Base-by-base conservation (phyloP, 2,329 filamentous ascomycete species). In the Beauveria bassiana region DNA sequence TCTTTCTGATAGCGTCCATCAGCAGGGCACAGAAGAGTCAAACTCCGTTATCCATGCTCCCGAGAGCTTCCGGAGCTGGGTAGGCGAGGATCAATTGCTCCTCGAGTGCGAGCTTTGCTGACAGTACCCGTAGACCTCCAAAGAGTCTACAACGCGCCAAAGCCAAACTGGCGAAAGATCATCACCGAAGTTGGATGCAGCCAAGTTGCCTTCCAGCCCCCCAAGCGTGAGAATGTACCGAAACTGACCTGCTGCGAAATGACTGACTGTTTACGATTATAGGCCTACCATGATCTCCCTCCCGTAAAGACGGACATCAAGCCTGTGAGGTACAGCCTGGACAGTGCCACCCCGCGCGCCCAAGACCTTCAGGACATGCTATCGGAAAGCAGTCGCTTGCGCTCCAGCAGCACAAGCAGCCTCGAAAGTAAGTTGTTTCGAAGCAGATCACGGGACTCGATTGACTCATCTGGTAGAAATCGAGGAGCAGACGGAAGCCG, bases 21-120 rank as follows among this genome's bases (percentile, higher is more conserved):
- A 81, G 57, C 76, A 77, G 59, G 82, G 82, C 26, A 86, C 86
- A 64, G 91, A 96, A 66, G 91, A 93, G 66, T 88, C 91, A 26
- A 83, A 91, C 59, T 97, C 93, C 1, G 93, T 96, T 60, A 96
- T 97, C 67, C 93, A 96, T 78, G 91, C 90, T 18, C 92, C 93
- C 0, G 82, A 91, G 65, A 90, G 88, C 64, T 97, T 95, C 73
- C 83, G 85, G 61, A 84, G 84, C 67, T 96, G 95, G 83, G 90
- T 95, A 73, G 70, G 83, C 52, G 71, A 46, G 45, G 47, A 38
- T 12, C 43, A 28, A 5, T 53, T n/a, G 43, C 24, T 24, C 20
- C 20, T 34, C 26, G 50, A 24, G 4, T 14, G 22, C 42, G 31
- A 26, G 62, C 60, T 26, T 3, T 2, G 16, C 38, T 55, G 45